These are phyloP conservation scores for Trichoderma guizhouense DNA, from an alignment of 2,329 filamentous ascomycete genomes.

Conservation along the genomic window DNA sequence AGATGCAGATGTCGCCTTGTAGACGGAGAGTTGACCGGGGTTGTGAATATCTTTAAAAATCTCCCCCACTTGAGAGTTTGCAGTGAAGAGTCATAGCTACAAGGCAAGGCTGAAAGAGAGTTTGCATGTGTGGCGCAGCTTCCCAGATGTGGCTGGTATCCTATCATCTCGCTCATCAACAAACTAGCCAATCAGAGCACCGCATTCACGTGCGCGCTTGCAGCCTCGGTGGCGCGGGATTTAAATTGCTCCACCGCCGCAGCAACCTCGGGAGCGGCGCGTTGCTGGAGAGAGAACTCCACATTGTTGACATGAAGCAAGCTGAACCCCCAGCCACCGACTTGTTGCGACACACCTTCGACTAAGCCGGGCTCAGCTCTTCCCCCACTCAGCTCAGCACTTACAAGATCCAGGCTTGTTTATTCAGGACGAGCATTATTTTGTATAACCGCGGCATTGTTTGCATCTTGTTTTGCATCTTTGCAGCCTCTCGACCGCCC, in stretches of 20 bases:
- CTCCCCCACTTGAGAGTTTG: background rate
- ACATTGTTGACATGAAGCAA: constrained; percentile 24
- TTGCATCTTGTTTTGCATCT: background rate
- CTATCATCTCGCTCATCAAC: background rate
- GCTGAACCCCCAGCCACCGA: constrained; percentile 23
- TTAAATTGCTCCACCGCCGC: constrained; percentile 23
- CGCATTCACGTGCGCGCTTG: constrained; percentile 12
- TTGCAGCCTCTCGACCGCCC: constrained; percentile 1
- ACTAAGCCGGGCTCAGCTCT: constrained; percentile 8
- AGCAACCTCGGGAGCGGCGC: constrained; percentile 35
- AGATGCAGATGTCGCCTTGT: background rate
- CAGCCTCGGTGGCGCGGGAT: constrained; percentile 19
- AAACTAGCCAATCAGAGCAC: background rate
- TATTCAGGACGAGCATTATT: background rate
- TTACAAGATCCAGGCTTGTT: background rate
- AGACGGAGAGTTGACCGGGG: background rate
- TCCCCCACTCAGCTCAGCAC: constrained; percentile 17
- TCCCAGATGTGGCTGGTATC: background rate
- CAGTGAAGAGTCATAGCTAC: constrained; percentile 10
- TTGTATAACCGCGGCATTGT: background rate
- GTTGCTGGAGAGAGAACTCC: constrained; percentile 23
- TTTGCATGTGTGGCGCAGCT: constrained; percentile 2
- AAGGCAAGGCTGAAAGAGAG: constrained; percentile 9
- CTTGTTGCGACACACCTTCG: constrained; percentile 21
- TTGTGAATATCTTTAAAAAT: constrained; percentile 10